Conservation (phyloP, 306 rosid genomes). For the Gastrolobium bilobum region DNA sequence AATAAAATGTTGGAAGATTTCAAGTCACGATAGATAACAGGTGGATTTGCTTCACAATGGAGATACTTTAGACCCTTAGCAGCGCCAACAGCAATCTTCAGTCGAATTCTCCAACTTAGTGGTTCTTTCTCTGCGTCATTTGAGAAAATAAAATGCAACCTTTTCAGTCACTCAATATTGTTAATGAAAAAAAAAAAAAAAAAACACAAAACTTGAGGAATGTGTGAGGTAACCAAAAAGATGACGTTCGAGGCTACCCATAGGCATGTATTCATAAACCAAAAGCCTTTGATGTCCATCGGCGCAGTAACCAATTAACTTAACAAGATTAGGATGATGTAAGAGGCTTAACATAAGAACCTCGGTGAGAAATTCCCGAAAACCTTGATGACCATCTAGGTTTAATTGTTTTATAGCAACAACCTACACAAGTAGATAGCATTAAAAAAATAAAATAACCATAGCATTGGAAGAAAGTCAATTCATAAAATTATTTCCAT, state of each 20-base stretch:
- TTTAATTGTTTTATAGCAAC: slow-evolving; percentile 84
- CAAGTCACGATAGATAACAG: slow-evolving; percentile 85
- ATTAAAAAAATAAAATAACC: not conserved
- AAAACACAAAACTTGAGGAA: too few relatives aligned
- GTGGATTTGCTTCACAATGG: slow-evolving; percentile 78
- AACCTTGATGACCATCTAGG: slow-evolving; percentile 78
- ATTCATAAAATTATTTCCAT: too few relatives aligned
- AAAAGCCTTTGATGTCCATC: slow-evolving; percentile 88
- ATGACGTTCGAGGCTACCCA: slow-evolving; percentile 82
- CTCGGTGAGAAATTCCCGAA: slow-evolving; percentile 82
- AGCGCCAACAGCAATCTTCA: slow-evolving; percentile 72
- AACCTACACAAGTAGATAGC: slow-evolving; percentile 47
- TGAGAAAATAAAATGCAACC: too few relatives aligned
- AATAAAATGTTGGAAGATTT: slow-evolving; percentile 81
- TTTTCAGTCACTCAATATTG: too few relatives aligned
- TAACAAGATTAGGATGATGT: slow-evolving; percentile 84
- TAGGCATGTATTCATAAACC: slow-evolving; percentile 74
- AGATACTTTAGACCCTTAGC: slow-evolving; percentile 78
- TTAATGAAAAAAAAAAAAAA: too few relatives aligned
- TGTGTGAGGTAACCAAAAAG: slow-evolving; percentile 66
- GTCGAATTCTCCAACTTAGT: slow-evolving; percentile 69
- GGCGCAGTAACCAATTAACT: slow-evolving; percentile 83
- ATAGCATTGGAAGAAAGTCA: too few relatives aligned
- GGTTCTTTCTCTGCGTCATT: slow-evolving; percentile 48
- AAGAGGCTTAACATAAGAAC: slow-evolving; percentile 85